Base-by-base conservation (phyloP, 1,284 basidiomycete species). In the Fistulinella cinereoalba region DNA sequence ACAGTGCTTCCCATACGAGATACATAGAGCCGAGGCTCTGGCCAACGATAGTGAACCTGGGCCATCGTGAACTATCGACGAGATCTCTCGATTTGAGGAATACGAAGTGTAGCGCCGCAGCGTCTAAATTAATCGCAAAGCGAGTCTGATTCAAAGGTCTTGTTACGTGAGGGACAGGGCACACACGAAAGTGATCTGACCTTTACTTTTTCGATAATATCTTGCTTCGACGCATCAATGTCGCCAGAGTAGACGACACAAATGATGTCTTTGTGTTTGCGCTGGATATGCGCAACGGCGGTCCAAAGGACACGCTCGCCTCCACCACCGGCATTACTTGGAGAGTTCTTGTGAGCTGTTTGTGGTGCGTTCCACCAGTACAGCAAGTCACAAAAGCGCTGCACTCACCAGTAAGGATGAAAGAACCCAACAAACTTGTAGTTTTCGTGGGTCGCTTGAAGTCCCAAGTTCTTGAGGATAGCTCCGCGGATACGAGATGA, bases 301-400 rank as follows among this genome's bases (percentile, higher is more conserved):
- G 91, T 87, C 93, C 94, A 99, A 0, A 99, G 71, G 0, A 99
- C 96, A 1, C 95, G 81, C 69, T 99, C 96, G 1, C 97, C 97
- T 12, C 97, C 97, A 11, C 96, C 96, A 0, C 96, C 96, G 19
- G 95, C 94, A 74, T 99, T 97, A 65, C 94, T 97, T 58, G 52
- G 46, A 54, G 43, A 36, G 47, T 46, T 47, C n/a, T 47, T 53
- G 55, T 60, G 56, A 71, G 51, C 50, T 64, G 70, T 66, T 70
- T 22, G 36, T 13, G n/a, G 65, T 18, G 71, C 69, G 58, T 69
- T 59, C 61, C 55, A 22, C 21, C 45, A 52, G 15, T 25, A 32
- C 15, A 47, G 33, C 46, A 22, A 46, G 24, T 24, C 44, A 10
- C 18, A 15, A 31, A 32, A 33, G 18, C 2, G 34, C 15, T 4